Evolutionary conservation across 2,329 filamentous ascomycete genomes (phyloP).

Genomic region (Periglandula ipomoeae): DNA sequence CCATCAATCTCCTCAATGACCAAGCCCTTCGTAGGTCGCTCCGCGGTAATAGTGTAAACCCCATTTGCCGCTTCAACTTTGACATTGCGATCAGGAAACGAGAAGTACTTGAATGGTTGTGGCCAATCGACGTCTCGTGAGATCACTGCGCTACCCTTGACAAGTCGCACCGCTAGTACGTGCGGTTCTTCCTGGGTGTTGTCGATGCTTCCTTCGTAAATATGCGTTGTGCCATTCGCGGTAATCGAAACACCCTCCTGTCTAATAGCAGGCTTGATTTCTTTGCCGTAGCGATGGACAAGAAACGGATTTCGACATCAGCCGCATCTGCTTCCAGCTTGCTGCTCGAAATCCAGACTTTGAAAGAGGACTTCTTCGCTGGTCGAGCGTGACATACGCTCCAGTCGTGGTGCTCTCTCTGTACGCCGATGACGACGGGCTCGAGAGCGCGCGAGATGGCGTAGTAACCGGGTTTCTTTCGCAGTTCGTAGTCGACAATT

Average conservation of each 20-base stretch:
- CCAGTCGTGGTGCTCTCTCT: slow-evolving; percentile 32
- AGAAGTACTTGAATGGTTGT: slow-evolving; percentile 52
- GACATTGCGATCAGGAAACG: slow-evolving; percentile 33
- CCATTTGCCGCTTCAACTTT: slow-evolving; percentile 13
- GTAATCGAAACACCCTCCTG: background rate
- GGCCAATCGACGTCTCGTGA: slow-evolving; percentile 49
- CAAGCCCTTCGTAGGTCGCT: slow-evolving; percentile 47
- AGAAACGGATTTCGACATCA: slow-evolving; percentile 25
- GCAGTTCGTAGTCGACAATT: slow-evolving; percentile 52
- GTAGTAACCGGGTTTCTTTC: slow-evolving; percentile 52
- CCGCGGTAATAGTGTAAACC: slow-evolving; percentile 22
- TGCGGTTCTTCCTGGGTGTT: slow-evolving; percentile 31
- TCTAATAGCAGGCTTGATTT: slow-evolving; percentile 15
- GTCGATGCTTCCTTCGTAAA: too few relatives aligned
- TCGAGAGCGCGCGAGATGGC: slow-evolving; percentile 48
- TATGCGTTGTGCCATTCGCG: too few relatives aligned
- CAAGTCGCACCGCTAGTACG: slow-evolving; percentile 37
- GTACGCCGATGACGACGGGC: slow-evolving; percentile 49
- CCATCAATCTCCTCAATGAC: slow-evolving; percentile 40
- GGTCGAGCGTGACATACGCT: slow-evolving; percentile 29
- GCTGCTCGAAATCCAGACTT: slow-evolving; percentile 34
- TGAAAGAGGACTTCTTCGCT: slow-evolving; percentile 26
- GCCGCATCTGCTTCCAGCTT: slow-evolving; percentile 15
- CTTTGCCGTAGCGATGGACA: slow-evolving; percentile 31
- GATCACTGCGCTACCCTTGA: slow-evolving; percentile 26